A percentile compares a stretch with the other conserved stretches of the same genome.
Conservation (phyloP, 2,329 filamentous ascomycete species). For the Aspergillus sp. region DNA sequence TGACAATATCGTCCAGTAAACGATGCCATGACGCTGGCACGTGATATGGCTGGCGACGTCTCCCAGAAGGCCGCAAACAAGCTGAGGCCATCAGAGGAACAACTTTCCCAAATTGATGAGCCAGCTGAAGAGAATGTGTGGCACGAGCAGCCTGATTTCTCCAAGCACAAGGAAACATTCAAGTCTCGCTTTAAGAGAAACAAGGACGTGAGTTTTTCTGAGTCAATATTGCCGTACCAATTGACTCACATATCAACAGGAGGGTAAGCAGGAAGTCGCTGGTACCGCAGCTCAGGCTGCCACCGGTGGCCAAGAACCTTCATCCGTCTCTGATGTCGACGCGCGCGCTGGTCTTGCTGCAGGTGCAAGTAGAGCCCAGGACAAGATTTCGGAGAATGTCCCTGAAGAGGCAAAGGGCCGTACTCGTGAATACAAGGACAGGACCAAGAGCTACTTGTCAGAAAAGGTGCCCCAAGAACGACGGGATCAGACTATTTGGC, state of each 20-base stretch:
- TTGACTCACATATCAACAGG: background rate
- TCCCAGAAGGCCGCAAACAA: slow-evolving; percentile 74
- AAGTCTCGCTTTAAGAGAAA: slow-evolving; percentile 62
- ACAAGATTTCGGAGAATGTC: slow-evolving; percentile 63
- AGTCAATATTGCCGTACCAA: background rate
- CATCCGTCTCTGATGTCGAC: slow-evolving; percentile 56
- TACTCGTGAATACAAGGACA: slow-evolving; percentile 39
- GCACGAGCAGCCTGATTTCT: slow-evolving; percentile 82
- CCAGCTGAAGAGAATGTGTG: slow-evolving; percentile 89
- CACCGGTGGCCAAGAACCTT: slow-evolving; percentile 49
- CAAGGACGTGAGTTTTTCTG: slow-evolving; percentile 50
- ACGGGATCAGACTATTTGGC: slow-evolving; percentile 86
- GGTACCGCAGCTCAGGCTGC: slow-evolving; percentile 57
- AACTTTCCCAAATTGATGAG: slow-evolving; percentile 74
- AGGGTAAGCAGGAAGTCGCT: slow-evolving; percentile 53
- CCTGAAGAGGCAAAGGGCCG: slow-evolving; percentile 59
- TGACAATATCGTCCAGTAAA: slow-evolving; percentile 56
- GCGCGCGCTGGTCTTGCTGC: slow-evolving; percentile 48
- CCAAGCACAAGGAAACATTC: slow-evolving; percentile 65
- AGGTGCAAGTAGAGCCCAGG: slow-evolving; percentile 43
- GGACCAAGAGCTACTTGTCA: slow-evolving; percentile 72
- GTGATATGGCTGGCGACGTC: slow-evolving; percentile 89
- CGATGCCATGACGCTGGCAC: slow-evolving; percentile 77
- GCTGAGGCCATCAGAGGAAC: slow-evolving; percentile 76
- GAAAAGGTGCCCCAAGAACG: slow-evolving; percentile 91